Evolutionary conservation across 2,329 filamentous ascomycete species (phyloP).

Genomic region (Stemphylium vesicarium): DNA sequence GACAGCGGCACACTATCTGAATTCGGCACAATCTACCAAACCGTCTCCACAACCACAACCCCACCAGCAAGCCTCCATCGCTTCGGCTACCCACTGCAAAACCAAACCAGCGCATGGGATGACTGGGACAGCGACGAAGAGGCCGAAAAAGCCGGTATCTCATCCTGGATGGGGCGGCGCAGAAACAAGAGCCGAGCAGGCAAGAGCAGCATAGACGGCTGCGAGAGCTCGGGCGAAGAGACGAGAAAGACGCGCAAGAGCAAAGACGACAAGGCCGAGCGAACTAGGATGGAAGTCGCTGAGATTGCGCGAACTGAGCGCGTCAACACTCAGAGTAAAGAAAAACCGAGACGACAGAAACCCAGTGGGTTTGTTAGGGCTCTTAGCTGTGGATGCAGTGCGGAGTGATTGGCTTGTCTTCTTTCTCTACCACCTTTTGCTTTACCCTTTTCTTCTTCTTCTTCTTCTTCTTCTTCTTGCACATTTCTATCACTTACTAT

Average conservation of each 20-base stretch:
- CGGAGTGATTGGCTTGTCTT: conserved; percentile 3
- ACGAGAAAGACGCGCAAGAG: conserved; percentile 1
- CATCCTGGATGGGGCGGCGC: conserved; percentile 31
- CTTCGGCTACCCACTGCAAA: conserved; percentile 35
- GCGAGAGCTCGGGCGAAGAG: conserved; percentile 13
- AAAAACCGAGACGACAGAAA: conserved; percentile 27
- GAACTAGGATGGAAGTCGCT: not conserved
- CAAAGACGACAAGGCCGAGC: conserved; percentile 14
- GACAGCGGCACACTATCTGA: conserved; percentile 39
- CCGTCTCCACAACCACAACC: conserved; percentile 21
- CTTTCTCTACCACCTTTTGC: not conserved
- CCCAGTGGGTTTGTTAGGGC: conserved; percentile 40
- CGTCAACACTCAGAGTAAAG: conserved; percentile 2
- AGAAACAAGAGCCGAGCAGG: conserved; percentile 17
- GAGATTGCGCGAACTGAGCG: conserved; percentile 7
- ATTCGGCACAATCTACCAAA: conserved; percentile 32
- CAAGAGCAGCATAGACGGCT: conserved; percentile 21
- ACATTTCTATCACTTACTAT: not conserved
- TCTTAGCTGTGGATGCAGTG: conserved; percentile 41
- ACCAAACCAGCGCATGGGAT: conserved; percentile 45
- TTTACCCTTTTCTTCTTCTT: not conserved
- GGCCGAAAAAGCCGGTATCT: conserved; percentile 37
- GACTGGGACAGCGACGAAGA: conserved; percentile 44
- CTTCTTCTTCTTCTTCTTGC: not conserved
- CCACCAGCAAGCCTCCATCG: conserved; percentile 26